Conservation (phyloP, 2,329 filamentous ascomycete genomes). For the Neonectria hederae region DNA sequence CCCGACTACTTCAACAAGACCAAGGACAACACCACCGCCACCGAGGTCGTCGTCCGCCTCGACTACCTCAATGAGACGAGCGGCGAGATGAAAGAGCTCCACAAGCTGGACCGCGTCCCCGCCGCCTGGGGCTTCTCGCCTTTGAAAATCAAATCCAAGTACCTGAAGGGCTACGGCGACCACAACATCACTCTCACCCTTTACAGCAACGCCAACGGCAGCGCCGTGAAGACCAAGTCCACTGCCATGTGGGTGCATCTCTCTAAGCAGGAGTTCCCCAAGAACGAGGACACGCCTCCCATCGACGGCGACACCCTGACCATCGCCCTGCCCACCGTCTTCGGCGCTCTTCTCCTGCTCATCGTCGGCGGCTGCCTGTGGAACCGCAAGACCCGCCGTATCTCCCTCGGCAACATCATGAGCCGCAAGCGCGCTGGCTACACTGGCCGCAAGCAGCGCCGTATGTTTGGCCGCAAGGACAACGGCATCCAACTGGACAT, state of each 20-base stretch:
- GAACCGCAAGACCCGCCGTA: slow-evolving; percentile 61
- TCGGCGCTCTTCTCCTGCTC: slow-evolving; percentile 58
- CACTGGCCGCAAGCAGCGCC: slow-evolving; percentile 51
- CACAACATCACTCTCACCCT: slow-evolving; percentile 62
- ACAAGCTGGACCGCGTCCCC: slow-evolving; percentile 46
- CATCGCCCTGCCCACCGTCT: slow-evolving; percentile 62
- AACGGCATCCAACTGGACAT: slow-evolving; percentile 58
- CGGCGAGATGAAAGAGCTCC: slow-evolving; percentile 50
- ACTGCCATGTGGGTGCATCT: slow-evolving; percentile 53
- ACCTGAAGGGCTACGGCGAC: slow-evolving; percentile 48
- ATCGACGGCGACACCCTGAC: slow-evolving; percentile 54
- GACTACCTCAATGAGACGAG: slow-evolving; percentile 52
- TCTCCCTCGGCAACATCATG: slow-evolving; percentile 63
- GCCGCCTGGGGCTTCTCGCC: slow-evolving; percentile 60
- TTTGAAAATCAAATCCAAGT: slow-evolving; percentile 51
- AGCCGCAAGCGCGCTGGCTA: slow-evolving; percentile 57
- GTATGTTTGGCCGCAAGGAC: slow-evolving; percentile 49
- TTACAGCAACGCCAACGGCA: slow-evolving; percentile 49
- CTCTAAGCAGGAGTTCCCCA: slow-evolving; percentile 47
- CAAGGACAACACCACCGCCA: slow-evolving; percentile 47
- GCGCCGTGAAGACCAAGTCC: slow-evolving; percentile 51
- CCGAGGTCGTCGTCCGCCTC: slow-evolving; percentile 50
- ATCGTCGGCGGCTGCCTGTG: slow-evolving; percentile 66
- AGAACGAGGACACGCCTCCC: slow-evolving; percentile 46
- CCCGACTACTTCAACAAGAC: slow-evolving; percentile 58